phyloP scores from a whole-genome alignment of 179 eudicot species.

The Beta macrorhiza region DNA sequence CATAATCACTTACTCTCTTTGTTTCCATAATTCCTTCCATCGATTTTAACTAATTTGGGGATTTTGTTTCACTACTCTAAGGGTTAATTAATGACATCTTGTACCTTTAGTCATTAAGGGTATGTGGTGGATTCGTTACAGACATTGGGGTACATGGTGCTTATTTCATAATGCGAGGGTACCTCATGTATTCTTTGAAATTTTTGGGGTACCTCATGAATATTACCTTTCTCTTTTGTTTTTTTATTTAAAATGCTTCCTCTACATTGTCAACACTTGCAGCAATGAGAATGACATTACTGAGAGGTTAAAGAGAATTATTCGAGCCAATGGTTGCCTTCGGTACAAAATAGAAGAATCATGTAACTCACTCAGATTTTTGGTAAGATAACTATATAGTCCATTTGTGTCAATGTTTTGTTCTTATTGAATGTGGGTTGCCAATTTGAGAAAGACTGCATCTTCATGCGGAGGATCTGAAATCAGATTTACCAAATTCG shows the following conservation, averaged over 20 bases:
- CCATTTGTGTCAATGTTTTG: neutral
- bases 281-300: constrained; percentile 92
- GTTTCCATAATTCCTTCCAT: too few species aligned
- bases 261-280: constrained; percentile 33
- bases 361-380: constrained; percentile 31
- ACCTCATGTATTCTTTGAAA: too few species aligned
- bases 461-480: neutral
- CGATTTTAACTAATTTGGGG: too few species aligned
- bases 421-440: neutral
- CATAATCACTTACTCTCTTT: too few species aligned
- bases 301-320: constrained; percentile 64
- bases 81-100: too few species aligned
- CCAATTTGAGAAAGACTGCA: neutral
- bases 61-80: too few species aligned
- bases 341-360: constrained; percentile 53
- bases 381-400: constrained; percentile 43
- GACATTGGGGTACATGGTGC: too few species aligned
- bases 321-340: constrained; percentile 75
- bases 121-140: too few species aligned
- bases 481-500: neutral
- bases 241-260: constrained; percentile 9
- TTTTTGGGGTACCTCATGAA: too few species aligned
- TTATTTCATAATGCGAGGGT: too few species aligned
- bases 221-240: neutral
- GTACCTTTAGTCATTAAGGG: too few species aligned